phyloP scores from a whole-genome alignment of 208 protist genomes.

The Acanthamoeba castellanii region DNA sequence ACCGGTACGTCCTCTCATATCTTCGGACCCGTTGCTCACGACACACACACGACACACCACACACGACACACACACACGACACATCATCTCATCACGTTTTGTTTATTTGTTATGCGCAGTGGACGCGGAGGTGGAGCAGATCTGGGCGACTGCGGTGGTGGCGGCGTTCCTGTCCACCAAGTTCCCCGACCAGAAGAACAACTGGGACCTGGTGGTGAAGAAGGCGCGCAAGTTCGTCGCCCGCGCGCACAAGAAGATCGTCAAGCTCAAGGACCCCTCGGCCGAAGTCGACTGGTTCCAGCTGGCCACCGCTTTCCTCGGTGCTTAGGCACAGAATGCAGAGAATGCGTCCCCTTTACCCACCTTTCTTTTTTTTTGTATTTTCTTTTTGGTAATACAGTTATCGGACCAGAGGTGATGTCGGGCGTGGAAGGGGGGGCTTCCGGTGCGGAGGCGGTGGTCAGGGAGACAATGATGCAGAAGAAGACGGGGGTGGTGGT shows the following conservation, averaged over 20 bases:
- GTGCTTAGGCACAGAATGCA: too few relatives aligned
- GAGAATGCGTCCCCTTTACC: too few relatives aligned
- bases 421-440: too few relatives aligned
- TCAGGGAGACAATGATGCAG: too few relatives aligned
- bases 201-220: slow-evolving; percentile 75
- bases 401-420: too few relatives aligned
- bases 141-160: slow-evolving; percentile 67
- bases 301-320: not conserved
- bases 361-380: too few relatives aligned
- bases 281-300: not conserved
- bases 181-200: slow-evolving; percentile 58
- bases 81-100: not conserved
- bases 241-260: not conserved
- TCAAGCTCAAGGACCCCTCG: not conserved
- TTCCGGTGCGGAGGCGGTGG: too few relatives aligned
- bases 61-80: too few relatives aligned
- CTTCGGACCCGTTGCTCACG: too few relatives aligned
- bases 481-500: not conserved
- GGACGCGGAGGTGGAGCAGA: not conserved
- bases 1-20: not conserved
- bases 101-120: not conserved
- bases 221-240: slow-evolving; percentile 53
- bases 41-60: too few relatives aligned
- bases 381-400: too few relatives aligned
- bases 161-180: slow-evolving; percentile 22